Conservation (phyloP, 768 basidiomycete genomes). For the Hericium erinaceus region DNA sequence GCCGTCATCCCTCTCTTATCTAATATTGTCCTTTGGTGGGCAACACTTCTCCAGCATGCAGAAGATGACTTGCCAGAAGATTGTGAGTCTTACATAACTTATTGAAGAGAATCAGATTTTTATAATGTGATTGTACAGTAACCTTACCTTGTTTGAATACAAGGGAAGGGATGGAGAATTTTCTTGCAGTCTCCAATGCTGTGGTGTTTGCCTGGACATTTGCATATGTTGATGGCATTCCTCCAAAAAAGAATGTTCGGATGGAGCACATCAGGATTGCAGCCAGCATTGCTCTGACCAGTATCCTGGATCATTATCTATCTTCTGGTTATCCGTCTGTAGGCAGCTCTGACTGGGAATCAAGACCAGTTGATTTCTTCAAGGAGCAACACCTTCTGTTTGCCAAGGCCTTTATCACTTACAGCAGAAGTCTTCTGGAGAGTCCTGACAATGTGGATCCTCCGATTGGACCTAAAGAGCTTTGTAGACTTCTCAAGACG, state of each 20-base stretch:
- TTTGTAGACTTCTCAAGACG: no score
- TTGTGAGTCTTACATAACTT: neutral
- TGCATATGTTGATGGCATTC: neutral
- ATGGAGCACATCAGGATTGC: neutral
- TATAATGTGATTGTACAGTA: neutral
- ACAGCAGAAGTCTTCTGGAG: neutral
- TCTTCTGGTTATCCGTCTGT: neutral
- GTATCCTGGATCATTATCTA: neutral
- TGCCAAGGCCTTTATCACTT: neutral
- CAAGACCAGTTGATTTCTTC: neutral
- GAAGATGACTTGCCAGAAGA: neutral
- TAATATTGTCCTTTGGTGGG: neutral
- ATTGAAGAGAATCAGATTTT: neutral
- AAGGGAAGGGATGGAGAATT: neutral
- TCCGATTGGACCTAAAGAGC: no score
- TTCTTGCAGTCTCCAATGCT: neutral
- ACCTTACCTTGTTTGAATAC: neutral
- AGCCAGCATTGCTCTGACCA: neutral
- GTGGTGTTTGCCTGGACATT: neutral
- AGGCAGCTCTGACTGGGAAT: neutral
- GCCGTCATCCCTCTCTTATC: neutral
- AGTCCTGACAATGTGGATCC: no score
- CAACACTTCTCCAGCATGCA: neutral
- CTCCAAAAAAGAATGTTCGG: neutral
- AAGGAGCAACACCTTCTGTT: neutral